Evolutionary conservation across 495 filamentous ascomycete genomes (phyloP).

Genomic region (Annulohypoxylon stygium): DNA sequence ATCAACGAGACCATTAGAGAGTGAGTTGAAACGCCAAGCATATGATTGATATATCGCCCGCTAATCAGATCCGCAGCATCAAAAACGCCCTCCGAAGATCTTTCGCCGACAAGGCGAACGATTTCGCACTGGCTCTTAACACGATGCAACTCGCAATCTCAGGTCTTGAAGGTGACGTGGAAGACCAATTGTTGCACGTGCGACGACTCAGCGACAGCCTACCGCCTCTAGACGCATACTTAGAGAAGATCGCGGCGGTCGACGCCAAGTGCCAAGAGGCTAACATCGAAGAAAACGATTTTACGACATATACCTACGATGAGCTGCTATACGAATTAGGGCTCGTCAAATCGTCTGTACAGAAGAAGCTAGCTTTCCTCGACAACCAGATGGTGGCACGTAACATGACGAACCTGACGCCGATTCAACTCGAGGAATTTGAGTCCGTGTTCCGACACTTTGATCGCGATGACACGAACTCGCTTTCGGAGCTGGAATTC

Average conservation of each 20-base stretch:
- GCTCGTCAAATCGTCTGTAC: conserved; percentile 88
- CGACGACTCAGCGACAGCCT: conserved; percentile 82
- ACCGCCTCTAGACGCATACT: conserved; percentile 86
- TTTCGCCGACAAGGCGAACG: conserved; percentile 97
- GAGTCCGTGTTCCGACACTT: conserved; percentile 98
- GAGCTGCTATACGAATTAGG: conserved; percentile 94
- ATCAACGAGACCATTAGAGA: conserved; percentile 99
- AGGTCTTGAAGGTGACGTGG: conserved; percentile 92
- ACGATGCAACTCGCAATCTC: conserved; percentile 94
- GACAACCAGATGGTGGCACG: conserved; percentile 97
- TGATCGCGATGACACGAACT: conserved; percentile 91
- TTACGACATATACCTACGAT: conserved; percentile 97
- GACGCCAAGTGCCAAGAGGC: conserved; percentile 93
- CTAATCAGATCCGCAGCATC: conserved; percentile 68
- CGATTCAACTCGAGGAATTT: conserved; percentile 97
- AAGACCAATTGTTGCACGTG: conserved; percentile 91
- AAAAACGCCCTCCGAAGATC: conserved; percentile 92
- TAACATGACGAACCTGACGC: conserved; percentile 98
- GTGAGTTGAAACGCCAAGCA: conserved; percentile 57
- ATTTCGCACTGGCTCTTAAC: conserved; percentile 93
- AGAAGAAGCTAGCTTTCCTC: conserved; percentile 94
- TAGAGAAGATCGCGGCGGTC: conserved; percentile 82
- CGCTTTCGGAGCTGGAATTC: conserved; percentile 94
- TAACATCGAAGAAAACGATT: conserved; percentile 99
- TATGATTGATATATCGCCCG: not conserved